A percentile compares a stretch with the other conserved stretches of the same genome.
These are phyloP conservation scores for Bromus sterilis DNA, from an alignment of 176 grass and related monocot genomes.

Conservation along the genomic window DNA sequence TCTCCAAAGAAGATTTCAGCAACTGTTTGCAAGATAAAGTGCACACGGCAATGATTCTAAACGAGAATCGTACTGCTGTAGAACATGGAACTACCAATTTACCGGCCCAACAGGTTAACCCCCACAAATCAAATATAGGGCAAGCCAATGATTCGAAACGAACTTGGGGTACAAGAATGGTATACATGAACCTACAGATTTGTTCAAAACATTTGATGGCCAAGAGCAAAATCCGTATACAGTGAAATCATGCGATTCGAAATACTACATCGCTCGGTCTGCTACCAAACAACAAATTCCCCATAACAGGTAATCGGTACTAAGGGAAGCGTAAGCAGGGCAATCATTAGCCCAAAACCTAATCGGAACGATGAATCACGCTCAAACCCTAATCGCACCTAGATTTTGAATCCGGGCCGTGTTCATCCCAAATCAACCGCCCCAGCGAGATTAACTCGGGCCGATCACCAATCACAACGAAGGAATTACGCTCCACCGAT, in stretches of 20 bases:
- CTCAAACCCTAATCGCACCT: slow-evolving; percentile 11
- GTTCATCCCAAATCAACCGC: no score
- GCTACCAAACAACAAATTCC: background rate
- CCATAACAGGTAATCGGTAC: background rate
- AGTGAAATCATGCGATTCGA: background rate
- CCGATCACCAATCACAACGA: background rate
- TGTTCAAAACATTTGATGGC: background rate
- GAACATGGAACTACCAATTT: background rate
- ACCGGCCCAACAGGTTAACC: background rate
- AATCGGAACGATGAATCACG: no score
- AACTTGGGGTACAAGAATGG: background rate
- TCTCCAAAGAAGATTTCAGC: background rate
- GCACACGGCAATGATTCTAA: background rate
- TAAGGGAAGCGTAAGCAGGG: background rate
- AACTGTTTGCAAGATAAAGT: background rate
- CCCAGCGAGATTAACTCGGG: background rate
- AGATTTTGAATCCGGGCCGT: background rate
- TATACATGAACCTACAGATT: background rate
- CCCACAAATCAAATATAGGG: background rate
- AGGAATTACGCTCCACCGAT: background rate
- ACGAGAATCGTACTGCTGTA: background rate
- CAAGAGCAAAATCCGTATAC: background rate
- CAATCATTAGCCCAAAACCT: no score
- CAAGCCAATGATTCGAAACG: background rate
- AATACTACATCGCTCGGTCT: background rate